Base-by-base conservation (phyloP, 148 eudicot genomes). In the Chenopodium suecicum region DNA sequence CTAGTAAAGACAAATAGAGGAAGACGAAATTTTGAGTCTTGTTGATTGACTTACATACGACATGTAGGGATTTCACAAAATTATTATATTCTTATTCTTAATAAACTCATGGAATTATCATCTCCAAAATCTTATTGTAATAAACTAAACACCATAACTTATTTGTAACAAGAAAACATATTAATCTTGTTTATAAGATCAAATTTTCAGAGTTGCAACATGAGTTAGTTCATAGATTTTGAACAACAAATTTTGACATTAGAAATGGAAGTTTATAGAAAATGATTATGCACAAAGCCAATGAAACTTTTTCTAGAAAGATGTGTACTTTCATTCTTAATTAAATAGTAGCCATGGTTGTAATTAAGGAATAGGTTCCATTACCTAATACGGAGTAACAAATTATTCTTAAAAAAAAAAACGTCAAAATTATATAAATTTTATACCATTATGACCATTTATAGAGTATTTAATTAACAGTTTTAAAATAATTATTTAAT, bases 1-100 rank as follows among this genome's bases (percentile, higher is more conserved):
- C 41, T 34, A 34, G 41, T 34, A 34, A 34, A 80, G 78, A 80
- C 83, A 84, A 80, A 73, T 7, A 78, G 19, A 19, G 73, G 67
- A 78, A 72, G 50, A 31, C 16, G 9, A 79, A 63, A 7, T 37
- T 13, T 62, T 8, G 31, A 72, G 37, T 19, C 22, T 64, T 27
- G 70, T 41, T 77, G 80, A 80, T 82, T 74, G 70, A 74, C 64
- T 54, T 37, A 71, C 62, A 74, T 47, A 79, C 47, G 71, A 83
- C 76, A 79, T 79, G 76, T 67, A 13, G 60, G 60, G 20, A 13
- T 54, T 13, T 13, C 60, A 13, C 60, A 10, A 13, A 16, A 54
- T 34, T 34, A 34, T 34, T 34, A 3, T 4, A 13, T 54, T 16
- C 14, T 16, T 54, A 2, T 54, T 54, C 14, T 54, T 16, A 54